These are phyloP conservation scores for Rubroboletus satanas DNA, from an alignment of 768 basidiomycete genomes.

Conservation along the genomic window DNA sequence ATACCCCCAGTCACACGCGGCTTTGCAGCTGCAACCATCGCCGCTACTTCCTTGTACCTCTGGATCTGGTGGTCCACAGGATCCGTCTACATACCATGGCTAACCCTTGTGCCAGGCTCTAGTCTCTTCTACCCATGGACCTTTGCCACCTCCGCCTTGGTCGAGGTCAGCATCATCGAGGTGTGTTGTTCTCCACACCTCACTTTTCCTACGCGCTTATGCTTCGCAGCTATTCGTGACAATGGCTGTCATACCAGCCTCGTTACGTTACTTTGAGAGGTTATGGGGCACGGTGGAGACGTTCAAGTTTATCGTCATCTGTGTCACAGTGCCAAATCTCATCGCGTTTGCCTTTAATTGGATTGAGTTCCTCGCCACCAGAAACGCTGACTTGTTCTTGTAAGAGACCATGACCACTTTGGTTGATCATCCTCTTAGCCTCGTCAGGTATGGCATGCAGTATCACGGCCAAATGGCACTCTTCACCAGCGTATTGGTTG, in stretches of 20 bases:
- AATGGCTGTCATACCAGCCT: constrained; percentile 72
- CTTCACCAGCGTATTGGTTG: constrained; percentile 85
- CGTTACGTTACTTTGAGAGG: constrained; percentile 87
- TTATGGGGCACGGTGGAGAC: constrained; percentile 90
- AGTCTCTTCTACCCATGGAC: constrained; percentile 91
- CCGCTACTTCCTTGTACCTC: constrained; percentile 55
- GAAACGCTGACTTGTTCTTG: constrained; percentile 73
- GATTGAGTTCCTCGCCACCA: constrained; percentile 74
- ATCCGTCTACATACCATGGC: constrained; percentile 52
- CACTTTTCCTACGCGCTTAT: constrained; percentile 4
- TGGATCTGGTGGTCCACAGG: constrained; percentile 58
- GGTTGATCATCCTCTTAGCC: constrained; percentile 10
- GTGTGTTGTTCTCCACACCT: constrained; percentile 42
- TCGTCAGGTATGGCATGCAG: constrained; percentile 72
- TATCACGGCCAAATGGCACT: constrained; percentile 94
- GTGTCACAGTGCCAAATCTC: constrained; percentile 77
- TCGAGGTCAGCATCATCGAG: constrained; percentile 82
- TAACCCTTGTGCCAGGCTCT: constrained; percentile 77
- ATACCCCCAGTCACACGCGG: constrained; percentile 77
- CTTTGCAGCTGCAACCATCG: constrained; percentile 60
- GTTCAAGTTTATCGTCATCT: constrained; percentile 78
- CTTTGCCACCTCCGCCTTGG: constrained; percentile 80
- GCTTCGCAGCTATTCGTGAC: constrained; percentile 65
- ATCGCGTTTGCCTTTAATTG: constrained; percentile 87
- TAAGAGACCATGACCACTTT: constrained; percentile 37